Percentiles rank a stretch among this genome's conserved stretches.
Evolutionary conservation across 331 rosid genomes (phyloP).

Genomic region (Spiraea crenata): DNA sequence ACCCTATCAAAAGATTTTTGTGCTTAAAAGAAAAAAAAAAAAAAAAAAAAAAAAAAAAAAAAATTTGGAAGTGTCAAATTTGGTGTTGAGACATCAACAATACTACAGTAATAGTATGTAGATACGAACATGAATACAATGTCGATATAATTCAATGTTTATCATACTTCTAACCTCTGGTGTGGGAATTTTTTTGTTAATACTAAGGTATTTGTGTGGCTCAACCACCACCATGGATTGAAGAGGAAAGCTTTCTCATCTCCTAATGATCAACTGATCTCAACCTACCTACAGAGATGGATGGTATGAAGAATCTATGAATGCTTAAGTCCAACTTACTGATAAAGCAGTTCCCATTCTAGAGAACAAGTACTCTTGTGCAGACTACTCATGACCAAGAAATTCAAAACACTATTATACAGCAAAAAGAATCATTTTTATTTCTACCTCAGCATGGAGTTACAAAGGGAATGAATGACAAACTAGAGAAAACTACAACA

Average conservation of each 20-base stretch:
- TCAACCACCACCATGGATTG: neutral
- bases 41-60: no score
- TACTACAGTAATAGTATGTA: no score
- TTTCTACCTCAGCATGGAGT: slow-evolving; percentile 34
- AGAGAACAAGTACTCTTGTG: neutral
- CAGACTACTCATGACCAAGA: neutral
- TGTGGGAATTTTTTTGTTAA: no score
- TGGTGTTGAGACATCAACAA: no score
- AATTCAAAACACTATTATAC: slow-evolving; percentile 20
- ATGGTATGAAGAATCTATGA: neutral
- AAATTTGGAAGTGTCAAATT: no score
- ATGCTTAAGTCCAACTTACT: neutral
- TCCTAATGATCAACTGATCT: neutral
- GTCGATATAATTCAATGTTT: no score
- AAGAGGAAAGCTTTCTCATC: neutral
- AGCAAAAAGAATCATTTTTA: slow-evolving; percentile 26
- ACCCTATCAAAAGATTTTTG: no score
- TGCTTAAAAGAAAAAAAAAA: no score
- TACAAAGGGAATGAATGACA: slow-evolving; percentile 43
- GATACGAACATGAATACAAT: no score
- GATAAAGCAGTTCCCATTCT: neutral
- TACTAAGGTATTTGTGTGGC: no score
- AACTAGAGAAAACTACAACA: slow-evolving; percentile 34
- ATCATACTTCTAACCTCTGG: no score
- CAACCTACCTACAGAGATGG: neutral